Base-by-base conservation (phyloP, 1,139 yeast genomes). In the Kazachstania sp. region DNA sequence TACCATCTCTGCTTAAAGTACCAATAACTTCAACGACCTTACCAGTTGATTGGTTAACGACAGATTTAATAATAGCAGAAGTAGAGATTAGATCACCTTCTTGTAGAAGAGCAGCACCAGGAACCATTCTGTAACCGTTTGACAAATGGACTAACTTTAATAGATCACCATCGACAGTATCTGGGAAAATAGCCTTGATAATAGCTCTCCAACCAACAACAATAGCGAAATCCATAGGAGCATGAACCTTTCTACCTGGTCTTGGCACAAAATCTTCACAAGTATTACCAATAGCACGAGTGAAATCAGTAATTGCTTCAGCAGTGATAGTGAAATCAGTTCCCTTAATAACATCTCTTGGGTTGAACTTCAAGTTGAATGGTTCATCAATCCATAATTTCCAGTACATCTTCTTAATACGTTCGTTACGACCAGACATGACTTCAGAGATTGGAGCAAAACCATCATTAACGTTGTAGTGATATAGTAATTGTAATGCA, bases 141-240 rank as follows among this genome's bases (percentile, higher is more conserved):
- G 96, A 86, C 70, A 92, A 74, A 68, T 92, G 99, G 49, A 92
- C 98, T 65, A 92, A 78, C 67, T 85, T 85, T 72, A 92, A 77
- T 64, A 92, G 77, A 67, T 92, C 98, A 71, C 98, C 98, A 68
- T 94, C 97, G 60, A 94, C 95, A 54, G 83, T 81, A 68, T 80
- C 80, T 49, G 98, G 98, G 94, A 92, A 94, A 59, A 92, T 86
- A 23, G 97, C 92, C 73, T 85, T 87, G 72, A 92, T 90, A 64
- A 94, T 90, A 45, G 97, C 95, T 72, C 84, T 85, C 99, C 99
- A 92, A 44, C 98, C 98, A 61, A 90, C 79, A 51, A 94, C 97
- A 69, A 92, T 92, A 46, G 98, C 97, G 65, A 90, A 94, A 74
- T 92, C 99, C 97, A 92, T 92, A 63, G 99, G 99, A 46, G 98